These are phyloP conservation scores for Cutaneotrichosporon arboriforme DNA, from an alignment of 1,284 basidiomycete genomes.

Conservation along the genomic window DNA sequence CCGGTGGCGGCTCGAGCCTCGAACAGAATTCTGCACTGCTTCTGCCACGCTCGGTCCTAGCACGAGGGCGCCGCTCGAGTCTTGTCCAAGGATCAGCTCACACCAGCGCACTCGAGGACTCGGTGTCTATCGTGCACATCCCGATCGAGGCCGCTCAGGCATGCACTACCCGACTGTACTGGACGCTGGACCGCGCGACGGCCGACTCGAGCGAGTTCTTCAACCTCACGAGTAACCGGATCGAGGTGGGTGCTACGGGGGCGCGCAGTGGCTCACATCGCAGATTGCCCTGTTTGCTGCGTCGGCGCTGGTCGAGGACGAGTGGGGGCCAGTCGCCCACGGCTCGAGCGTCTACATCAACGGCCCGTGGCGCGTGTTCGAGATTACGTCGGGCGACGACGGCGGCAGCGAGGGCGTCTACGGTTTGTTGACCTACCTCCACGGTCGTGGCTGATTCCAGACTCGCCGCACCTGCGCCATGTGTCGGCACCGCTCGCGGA, in stretches of 20 bases:
- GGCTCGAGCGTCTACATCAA: conserved; percentile 29
- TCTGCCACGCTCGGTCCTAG: too few species aligned
- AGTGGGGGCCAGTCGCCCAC: conserved; percentile 23
- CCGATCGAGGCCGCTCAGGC: conserved; percentile 23
- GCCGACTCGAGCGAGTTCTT: conserved; percentile 34
- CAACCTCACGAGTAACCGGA: conserved; percentile 39
- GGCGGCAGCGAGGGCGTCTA: conserved; percentile 28
- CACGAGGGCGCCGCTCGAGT: too few species aligned
- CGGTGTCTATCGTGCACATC: conserved; percentile 40
- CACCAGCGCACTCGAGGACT: conserved; percentile 29
- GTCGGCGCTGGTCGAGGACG: conserved; percentile 24
- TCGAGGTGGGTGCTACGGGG: conserved; percentile 31
- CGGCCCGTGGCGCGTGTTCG: conserved; percentile 40
- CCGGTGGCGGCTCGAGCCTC: too few species aligned
- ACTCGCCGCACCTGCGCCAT: conserved; percentile 56
- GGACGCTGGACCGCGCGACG: conserved; percentile 34
- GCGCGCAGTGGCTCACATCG: too few species aligned
- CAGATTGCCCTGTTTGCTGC: conserved; percentile 42
- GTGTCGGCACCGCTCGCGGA: conserved; percentile 70
- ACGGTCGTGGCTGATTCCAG: conserved; percentile 17
- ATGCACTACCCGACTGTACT: conserved; percentile 34
- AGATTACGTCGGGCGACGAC: conserved; percentile 37
- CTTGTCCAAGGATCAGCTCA: not conserved
- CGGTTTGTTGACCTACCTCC: conserved; percentile 21
- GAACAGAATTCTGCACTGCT: too few species aligned